Evolutionary conservation across 768 basidiomycete genomes (phyloP), one percentile per base, ranked within the genome.

Genomic region (Auriscalpium orientale): DNA sequence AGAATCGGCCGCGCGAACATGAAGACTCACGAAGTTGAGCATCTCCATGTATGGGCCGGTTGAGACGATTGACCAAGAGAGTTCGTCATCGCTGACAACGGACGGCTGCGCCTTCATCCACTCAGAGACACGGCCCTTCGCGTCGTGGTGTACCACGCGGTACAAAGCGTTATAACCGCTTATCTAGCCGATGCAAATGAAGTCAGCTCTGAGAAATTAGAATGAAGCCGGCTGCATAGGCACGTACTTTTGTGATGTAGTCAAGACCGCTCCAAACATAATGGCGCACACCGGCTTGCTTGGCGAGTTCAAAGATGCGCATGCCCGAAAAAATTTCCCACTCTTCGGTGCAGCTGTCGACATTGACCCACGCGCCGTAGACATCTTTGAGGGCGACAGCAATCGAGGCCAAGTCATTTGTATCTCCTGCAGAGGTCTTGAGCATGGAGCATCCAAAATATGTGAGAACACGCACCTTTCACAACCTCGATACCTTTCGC

Each of bases 41-140:
- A 74, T 74, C 53, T 76, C 74, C 58, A 74, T 68, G 57, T 76
- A 75, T 9, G 72, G 71, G 4, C 72, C 71, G 0, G 73, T 69
- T 7, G 71, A 71, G 56, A 75, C 62, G 18, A 68, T 59, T 11
- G 67, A 68, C 73, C 72, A 74, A n/a, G 66, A 67, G 35, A 74
- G 58, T 12, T 57, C 64, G 8, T 56, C 57, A 21, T 70, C 67
- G 35, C 65, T 68, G 21, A 65, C 60, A 33, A 58, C 66, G 6
- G 71, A 70, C 12, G 68, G 64, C 56, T 74, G 74, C 9, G 62
- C 60, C 49, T 68, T 64, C 53, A 75, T 58, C 48, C 65, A 74
- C 43, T 74, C 74, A 12, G 64, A 63, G 2, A 75, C 68, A 22
- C 70, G 67, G 0, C 72, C 74, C 61, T 75, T 75, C 2, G 63